phyloP scores from a whole-genome alignment of 306 rosid genomes.

The Lathyrus aphaca region DNA sequence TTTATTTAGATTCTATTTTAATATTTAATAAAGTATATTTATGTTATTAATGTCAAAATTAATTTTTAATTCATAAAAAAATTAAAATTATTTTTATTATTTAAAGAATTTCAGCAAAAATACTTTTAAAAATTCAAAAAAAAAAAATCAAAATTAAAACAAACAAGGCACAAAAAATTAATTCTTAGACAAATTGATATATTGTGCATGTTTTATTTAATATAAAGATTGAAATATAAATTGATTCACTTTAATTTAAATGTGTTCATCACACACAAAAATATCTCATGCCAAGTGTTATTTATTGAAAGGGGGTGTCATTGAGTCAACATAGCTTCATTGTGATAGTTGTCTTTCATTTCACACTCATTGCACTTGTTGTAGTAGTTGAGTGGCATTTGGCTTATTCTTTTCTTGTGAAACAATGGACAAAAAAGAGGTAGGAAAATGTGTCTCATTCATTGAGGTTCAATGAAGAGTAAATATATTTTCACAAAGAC shows the following conservation, averaged over 20 bases:
- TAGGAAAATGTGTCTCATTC: slow-evolving; percentile 27
- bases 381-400: slow-evolving; percentile 41
- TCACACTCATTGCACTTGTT: slow-evolving; percentile 34
- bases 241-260: not conserved
- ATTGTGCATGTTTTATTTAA: not conserved
- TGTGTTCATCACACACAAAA: not conserved
- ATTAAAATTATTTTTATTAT: too few relatives aligned
- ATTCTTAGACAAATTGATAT: not conserved
- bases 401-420: slow-evolving; percentile 66
- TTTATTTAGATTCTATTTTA: too few relatives aligned
- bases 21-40: too few relatives aligned
- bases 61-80: too few relatives aligned
- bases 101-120: too few relatives aligned
- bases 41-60: too few relatives aligned
- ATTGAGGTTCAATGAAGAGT: not conserved
- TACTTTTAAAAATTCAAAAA: too few relatives aligned
- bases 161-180: too few relatives aligned
- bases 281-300: slow-evolving; percentile 41
- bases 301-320: slow-evolving; percentile 38
- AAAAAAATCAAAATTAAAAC: too few relatives aligned
- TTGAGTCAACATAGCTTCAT: slow-evolving; percentile 40
- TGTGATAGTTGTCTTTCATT: slow-evolving; percentile 41
- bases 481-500: slow-evolving; percentile 33
- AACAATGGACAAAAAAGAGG: slow-evolving; percentile 53
- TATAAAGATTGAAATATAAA: not conserved